Evolutionary conservation across 2,329 filamentous ascomycete species (phyloP).

Genomic region (Emmonsiellopsis sp.): DNA sequence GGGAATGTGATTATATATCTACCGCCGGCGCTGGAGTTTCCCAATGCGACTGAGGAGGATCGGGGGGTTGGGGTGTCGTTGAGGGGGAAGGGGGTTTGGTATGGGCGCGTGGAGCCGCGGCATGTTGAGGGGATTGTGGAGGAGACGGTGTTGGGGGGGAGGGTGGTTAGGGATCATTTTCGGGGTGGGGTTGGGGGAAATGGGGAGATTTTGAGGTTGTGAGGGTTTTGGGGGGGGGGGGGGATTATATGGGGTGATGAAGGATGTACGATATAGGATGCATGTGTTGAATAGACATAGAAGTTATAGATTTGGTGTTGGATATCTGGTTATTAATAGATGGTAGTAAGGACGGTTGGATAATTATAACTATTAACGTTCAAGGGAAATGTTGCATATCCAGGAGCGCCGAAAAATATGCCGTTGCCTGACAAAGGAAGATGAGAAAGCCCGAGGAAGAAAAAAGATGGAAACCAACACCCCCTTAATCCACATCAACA

Average conservation of each 20-base stretch:
- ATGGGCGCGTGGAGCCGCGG: slow-evolving; percentile 70
- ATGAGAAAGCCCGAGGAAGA: no score
- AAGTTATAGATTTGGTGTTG: neutral
- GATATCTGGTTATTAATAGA: neutral
- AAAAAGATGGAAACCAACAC: no score
- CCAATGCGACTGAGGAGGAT: no score
- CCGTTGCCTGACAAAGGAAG: no score
- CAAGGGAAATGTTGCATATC: no score
- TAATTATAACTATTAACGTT: no score
- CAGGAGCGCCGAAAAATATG: no score
- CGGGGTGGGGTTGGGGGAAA: slow-evolving; percentile 74
- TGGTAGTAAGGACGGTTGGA: neutral
- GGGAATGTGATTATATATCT: slow-evolving; percentile 87
- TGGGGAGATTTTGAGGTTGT: slow-evolving; percentile 59
- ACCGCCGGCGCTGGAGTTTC: slow-evolving; percentile 15
- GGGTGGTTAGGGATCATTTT: slow-evolving; percentile 72
- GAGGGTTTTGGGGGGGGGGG: neutral
- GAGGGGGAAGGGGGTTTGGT: slow-evolving; percentile 58
- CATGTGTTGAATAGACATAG: neutral
- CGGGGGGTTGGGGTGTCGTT: slow-evolving; percentile 18
- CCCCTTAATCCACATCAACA: no score
- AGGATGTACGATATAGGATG: neutral
- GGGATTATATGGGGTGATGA: neutral
- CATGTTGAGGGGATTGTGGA: slow-evolving; percentile 84
- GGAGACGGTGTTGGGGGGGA: slow-evolving; percentile 79